Percentiles rank a stretch among this genome's conserved stretches.
Evolutionary conservation across 805 yeast genomes (phyloP).

Genomic region (Kodamaea laetipori): DNA sequence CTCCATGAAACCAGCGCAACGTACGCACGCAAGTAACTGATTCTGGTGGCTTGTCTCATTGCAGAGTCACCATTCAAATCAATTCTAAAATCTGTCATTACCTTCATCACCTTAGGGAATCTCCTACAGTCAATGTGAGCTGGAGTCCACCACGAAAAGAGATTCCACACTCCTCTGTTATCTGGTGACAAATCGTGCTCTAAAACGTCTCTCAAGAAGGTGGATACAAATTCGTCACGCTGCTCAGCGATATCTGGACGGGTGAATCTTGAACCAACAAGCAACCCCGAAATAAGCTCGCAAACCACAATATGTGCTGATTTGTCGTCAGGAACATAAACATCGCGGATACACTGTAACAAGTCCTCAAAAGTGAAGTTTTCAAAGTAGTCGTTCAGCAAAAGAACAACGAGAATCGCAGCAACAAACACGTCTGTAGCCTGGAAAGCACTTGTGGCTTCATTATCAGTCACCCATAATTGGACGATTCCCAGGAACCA

Average conservation of each 20-base stretch:
- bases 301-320: conserved; percentile 73
- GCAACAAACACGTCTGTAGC: conserved; percentile 64
- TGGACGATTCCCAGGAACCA: conserved; percentile 60
- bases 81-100: conserved; percentile 49
- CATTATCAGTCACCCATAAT: conserved; percentile 65
- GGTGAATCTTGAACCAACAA: conserved; percentile 52
- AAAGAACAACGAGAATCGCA: conserved; percentile 50
- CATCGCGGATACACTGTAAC: conserved; percentile 47
- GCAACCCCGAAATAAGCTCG: conserved; percentile 68
- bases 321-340: conserved; percentile 67
- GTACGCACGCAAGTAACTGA: conserved; percentile 55
- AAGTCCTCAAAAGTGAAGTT: conserved; percentile 53
- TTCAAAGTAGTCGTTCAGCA: conserved; percentile 46
- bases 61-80: conserved; percentile 60
- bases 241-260: conserved; percentile 28
- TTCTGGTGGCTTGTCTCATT: conserved; percentile 60
- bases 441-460: conserved; percentile 65
- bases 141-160: conserved; percentile 75
- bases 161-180: conserved; percentile 69
- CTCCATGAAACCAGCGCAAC: conserved; percentile 56
- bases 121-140: conserved; percentile 68
- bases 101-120: conserved; percentile 50
- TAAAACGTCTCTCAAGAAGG: conserved; percentile 49
- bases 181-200: conserved; percentile 71
- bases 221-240: conserved; percentile 50